Evolutionary conservation across 2,329 filamentous ascomycete genomes (phyloP), one percentile per base, ranked within the genome.

Genomic region (Clarireedia hainanense): DNA sequence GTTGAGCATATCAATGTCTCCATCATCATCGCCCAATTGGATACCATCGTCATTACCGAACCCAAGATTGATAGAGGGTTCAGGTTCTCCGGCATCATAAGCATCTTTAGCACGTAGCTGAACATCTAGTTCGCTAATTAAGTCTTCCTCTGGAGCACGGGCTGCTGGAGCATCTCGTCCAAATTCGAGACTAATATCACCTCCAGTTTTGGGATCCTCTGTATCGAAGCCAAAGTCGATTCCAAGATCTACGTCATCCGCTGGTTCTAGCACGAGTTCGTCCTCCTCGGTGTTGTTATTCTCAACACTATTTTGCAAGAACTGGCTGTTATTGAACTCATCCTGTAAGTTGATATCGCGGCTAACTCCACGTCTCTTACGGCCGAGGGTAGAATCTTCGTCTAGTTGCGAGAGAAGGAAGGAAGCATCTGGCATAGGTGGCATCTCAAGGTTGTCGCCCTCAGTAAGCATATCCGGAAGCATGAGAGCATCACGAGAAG

Each of bases 391-490:
- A 9, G 76, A 73, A 5, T 78, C 76, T 60, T 83, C 83, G 46
- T 88, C 83, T 57, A 88, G 80, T 67, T 89, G 86, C 10, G 88
- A 85, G 53, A 96, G 75, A 7, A 96, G 80, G 70, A 95, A 85
- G 37, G 88, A 89, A 5, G 91, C 87, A 73, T 96, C 92, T 7
- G 91, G 91, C 61, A 94, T 88, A 34, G 95, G 89, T 24, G 96
- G 79, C 57, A 85, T 73, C 61, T 85, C 83, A 47, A 86, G 76
- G 65, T 85, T 85, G 69, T 99, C 94, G 58, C 94, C 88, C 60
- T 95, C 91, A 10, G 94, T 97, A 63, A 99, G 88, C 53, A 87
- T 86, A 74, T 99, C 94, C 6, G 91, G 91, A 54, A 99, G 80
- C 67, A 92, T 88, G 61, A 97, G 81, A 27, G 90, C 86, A 69